Base-by-base conservation (phyloP, 202 grass and related monocot genomes). In the Schoenoplectus triqueter region DNA sequence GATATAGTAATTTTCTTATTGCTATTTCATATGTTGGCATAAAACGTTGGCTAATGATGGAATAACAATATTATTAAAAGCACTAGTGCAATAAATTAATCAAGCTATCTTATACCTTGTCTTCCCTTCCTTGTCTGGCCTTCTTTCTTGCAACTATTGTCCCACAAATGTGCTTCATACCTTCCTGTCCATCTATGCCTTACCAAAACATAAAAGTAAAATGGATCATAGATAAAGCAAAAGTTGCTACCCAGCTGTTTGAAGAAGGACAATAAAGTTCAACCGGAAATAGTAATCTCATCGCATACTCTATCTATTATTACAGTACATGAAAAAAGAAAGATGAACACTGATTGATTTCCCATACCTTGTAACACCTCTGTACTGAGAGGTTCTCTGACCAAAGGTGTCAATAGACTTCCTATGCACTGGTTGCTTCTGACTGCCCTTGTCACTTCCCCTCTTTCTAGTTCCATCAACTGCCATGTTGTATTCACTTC, bases 101-200 rank as follows among this genome's bases (percentile, higher is more conserved):
- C 20, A 74, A 51, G 51, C n/a, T 56, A 54, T 10, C 86, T 44
- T 69, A 44, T 44, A 97, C 95, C 92, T 98, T 98, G 95, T 79
- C 92, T 91, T 83, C 95, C 95, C 71, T 98, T 98, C 86, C 95
- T 95, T 51, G 91, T 98, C 74, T 98, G 95, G 0, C 95, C 95
- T 89, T 98, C 95, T 88, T 95, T 98, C 88, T 95, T 98, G 92
- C 92, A 98, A 89, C 95, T 95, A 89, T 95, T 98, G 85, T 98
- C 95, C 95, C 95, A 98, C 5, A 98, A 85, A 87, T 98, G 95
- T 3, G 95, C 95, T 81, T 98, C 95, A 76, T 98, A 98, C 86
- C 95, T 92, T 50, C 95, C 95, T 48, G 95, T 95, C 95, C 95
- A 98, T 86, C 95, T 95, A 90, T 98, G 95, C 86, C 95, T 97